Evolutionary conservation across 208 protist genomes (phyloP), one percentile per base, ranked within the genome.

Genomic region (Wallacemonas rigidus): DNA sequence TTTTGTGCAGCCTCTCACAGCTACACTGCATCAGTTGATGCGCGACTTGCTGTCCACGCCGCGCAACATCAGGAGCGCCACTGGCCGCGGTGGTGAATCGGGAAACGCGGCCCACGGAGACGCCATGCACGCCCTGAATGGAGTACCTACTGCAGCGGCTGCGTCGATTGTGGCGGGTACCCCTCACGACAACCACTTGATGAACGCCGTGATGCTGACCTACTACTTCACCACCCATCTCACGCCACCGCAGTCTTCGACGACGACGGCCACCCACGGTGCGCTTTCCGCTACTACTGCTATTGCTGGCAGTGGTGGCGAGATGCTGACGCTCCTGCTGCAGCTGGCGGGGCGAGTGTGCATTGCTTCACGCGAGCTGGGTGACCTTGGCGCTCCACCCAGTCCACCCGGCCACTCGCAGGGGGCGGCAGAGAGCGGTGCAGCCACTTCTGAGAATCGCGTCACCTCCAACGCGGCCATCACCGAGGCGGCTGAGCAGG

Each of bases 291-390:
- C 26, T 26, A 26, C 26, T 26, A 26, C 26, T 26, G 26, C 26
- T 12, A 50, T 50, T 12, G 12, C 45, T 6, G 45, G 45, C 45
- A 50, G 45, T 39, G 47, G 7, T 7, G 43, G 41, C 15, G 54
- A 9, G 11, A 85, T 89, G 76, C 79, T 89, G 11, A 54, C 58
- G 14, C 40, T 77, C 14, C 69, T 89, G 41, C 51, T 89, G 15
- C 79, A 72, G 11, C 70, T 89, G 5, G 85, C 85, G 8, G 62
- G 78, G 43, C 74, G 78, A 39, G 62, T 87, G 40, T 60, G 70
- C 39, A 39, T 67, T 50, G 70, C 51, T 5, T 69, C 64, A 15
- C 47, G 47, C 14, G 64, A 57, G 41, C 0, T 36, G 38, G 60
- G 60, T n/a, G 43, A 4, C 9, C 60, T 65, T 4, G 60, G 60